Evolutionary conservation across 306 rosid genomes (phyloP).

Genomic region (Rosa persica): DNA sequence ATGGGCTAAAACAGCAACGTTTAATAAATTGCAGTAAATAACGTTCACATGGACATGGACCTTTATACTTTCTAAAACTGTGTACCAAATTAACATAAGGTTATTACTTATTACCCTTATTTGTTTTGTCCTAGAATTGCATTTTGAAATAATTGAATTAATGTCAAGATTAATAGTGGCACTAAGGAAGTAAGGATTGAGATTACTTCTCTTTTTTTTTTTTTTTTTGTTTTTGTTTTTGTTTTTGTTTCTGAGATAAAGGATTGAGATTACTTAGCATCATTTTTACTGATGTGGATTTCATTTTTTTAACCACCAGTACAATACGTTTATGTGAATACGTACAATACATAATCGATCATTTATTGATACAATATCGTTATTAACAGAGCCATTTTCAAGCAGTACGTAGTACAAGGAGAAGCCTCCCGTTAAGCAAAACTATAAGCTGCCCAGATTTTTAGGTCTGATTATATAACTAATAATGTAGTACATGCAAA

Average conservation of each 20-base stretch:
- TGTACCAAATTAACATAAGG: conserved; percentile 1
- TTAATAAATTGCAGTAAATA: conserved; percentile 15
- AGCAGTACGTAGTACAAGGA: conserved; percentile 32
- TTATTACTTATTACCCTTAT: conserved; percentile 3
- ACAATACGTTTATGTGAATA: not conserved
- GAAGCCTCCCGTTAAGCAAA: conserved; percentile 56
- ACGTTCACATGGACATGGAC: conserved; percentile 6
- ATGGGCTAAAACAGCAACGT: conserved; percentile 20
- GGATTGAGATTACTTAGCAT: not conserved
- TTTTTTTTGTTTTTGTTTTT: too few species aligned
- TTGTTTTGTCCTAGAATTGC: conserved; percentile 2
- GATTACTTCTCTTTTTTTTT: not conserved
- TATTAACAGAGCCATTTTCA: too few species aligned
- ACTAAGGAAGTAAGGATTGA: not conserved
- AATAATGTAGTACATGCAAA: conserved; percentile 28
- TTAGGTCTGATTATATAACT: conserved; percentile 11
- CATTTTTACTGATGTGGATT: not conserved
- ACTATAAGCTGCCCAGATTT: conserved; percentile 42
- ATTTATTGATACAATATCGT: not conserved
- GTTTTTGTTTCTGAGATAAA: too few species aligned
- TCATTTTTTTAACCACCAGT: not conserved
- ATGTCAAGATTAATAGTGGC: not conserved
- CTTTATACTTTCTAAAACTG: conserved; percentile 4
- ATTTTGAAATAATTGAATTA: not conserved
- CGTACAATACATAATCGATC: not conserved